phyloP scores from a whole-genome alignment of 1,284 basidiomycete genomes.

The Rhodotorula sp. region DNA sequence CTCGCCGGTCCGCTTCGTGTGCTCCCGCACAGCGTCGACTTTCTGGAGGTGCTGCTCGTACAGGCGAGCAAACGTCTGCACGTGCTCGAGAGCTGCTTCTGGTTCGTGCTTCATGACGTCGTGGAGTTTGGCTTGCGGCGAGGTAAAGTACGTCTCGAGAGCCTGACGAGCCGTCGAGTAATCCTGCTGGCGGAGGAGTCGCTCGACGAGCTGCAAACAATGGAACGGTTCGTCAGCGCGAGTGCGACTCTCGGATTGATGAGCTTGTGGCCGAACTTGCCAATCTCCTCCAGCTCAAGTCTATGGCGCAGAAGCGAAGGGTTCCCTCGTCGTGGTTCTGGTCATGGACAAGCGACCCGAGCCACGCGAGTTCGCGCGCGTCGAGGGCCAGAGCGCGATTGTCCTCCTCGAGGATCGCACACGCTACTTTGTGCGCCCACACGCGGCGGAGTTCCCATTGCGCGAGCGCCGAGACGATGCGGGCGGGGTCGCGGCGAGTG shows the following conservation, averaged over 20 bases:
- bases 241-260: background rate
- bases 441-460: background rate
- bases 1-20: background rate
- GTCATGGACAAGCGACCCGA: background rate
- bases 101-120: background rate
- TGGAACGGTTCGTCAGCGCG: background rate
- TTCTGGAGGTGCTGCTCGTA: background rate
- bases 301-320: slow-evolving; percentile 8
- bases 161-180: background rate
- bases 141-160: slow-evolving; percentile 5
- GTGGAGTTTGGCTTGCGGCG: background rate
- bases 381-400: background rate
- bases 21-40: background rate
- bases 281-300: slow-evolving; percentile 14
- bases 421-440: background rate
- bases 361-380: background rate
- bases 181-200: background rate
- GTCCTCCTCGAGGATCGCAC: background rate
- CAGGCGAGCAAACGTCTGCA: background rate
- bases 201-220: background rate
- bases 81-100: background rate
- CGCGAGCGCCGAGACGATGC: background rate
- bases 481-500: background rate
- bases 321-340: slow-evolving; percentile 4
- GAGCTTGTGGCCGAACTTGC: background rate